Percentiles rank a stretch among this genome's conserved stretches.
Conservation (phyloP, 441 rosid genomes). For the Populus hybrid region DNA sequence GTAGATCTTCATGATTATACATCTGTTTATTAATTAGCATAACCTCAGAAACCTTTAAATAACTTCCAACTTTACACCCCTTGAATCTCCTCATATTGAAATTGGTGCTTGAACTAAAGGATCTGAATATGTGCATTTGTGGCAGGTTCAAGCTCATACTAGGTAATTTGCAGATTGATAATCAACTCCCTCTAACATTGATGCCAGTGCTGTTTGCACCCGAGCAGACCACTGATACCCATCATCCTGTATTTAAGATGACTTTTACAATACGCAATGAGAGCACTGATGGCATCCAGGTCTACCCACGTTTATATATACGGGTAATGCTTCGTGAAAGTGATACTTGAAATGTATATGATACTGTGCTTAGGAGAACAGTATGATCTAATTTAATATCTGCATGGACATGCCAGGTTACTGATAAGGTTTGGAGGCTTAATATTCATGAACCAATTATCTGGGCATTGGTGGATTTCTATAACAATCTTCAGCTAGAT, state of each 20-base stretch:
- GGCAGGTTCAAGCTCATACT: conserved; percentile 93
- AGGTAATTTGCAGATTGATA: conserved; percentile 92
- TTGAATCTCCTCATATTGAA: conserved; percentile 11
- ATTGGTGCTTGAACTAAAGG: conserved; percentile 8
- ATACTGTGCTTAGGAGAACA: conserved; percentile 13
- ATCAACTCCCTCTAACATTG: conserved; percentile 92
- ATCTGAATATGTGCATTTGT: conserved; percentile 22
- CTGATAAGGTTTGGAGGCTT: conserved; percentile 88
- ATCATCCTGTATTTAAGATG: conserved; percentile 96
- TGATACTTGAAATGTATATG: background rate
- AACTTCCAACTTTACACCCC: background rate
- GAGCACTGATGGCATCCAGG: conserved; percentile 75
- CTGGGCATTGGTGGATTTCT: conserved; percentile 85
- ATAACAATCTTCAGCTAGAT: conserved; percentile 79
- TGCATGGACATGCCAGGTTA: conserved; percentile 53
- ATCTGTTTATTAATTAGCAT: background rate
- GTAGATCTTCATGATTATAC: background rate
- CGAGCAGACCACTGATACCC: conserved; percentile 63
- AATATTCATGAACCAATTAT: conserved; percentile 98
- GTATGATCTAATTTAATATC: conserved; percentile 2
- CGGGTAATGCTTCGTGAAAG: conserved; percentile 61
- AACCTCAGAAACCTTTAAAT: background rate
- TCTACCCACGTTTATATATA: conserved; percentile 83
- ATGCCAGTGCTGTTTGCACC: conserved; percentile 97
- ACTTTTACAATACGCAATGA: conserved; percentile 79